These are phyloP conservation scores for Coix lacrymajobi DNA, from an alignment of 176 grass and related monocot genomes.

Conservation along the genomic window DNA sequence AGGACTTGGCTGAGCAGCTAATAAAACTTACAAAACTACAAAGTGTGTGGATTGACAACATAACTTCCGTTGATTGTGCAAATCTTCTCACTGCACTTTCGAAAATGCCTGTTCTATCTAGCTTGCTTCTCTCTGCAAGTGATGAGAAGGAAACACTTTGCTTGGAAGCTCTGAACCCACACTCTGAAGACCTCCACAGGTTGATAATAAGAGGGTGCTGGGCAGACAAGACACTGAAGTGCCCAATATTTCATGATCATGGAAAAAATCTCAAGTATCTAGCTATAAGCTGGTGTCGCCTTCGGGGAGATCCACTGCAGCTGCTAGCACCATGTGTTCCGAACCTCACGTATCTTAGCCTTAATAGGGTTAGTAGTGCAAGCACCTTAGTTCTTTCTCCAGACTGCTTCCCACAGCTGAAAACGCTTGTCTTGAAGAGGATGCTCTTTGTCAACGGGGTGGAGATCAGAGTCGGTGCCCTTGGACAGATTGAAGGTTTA, in stretches of 20 bases:
- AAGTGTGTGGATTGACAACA: constrained; percentile 10
- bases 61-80: not conserved
- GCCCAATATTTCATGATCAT: not conserved
- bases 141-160: constrained; percentile 2
- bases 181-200: not conserved
- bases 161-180: not conserved
- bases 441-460: constrained; percentile 7
- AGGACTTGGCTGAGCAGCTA: not conserved
- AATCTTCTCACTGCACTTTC: constrained; percentile 7
- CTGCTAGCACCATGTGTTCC: not conserved
- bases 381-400: not conserved
- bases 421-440: not conserved
- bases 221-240: not conserved
- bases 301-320: constrained; percentile 17
- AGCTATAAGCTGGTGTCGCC: not conserved
- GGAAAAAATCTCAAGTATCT: constrained; percentile 17
- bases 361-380: constrained; percentile 15
- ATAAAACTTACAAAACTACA: not conserved
- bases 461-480: not conserved
- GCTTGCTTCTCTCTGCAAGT: constrained; percentile 18
- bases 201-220: constrained; percentile 20
- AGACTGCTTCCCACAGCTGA: constrained; percentile 9
- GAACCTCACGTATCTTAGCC: constrained; percentile 10
- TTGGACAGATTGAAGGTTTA: constrained; percentile 14
- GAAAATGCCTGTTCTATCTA: not conserved